These are phyloP conservation scores for Leishmania gerbilli DNA, from an alignment of 208 protist genomes.

Conservation along the genomic window DNA sequence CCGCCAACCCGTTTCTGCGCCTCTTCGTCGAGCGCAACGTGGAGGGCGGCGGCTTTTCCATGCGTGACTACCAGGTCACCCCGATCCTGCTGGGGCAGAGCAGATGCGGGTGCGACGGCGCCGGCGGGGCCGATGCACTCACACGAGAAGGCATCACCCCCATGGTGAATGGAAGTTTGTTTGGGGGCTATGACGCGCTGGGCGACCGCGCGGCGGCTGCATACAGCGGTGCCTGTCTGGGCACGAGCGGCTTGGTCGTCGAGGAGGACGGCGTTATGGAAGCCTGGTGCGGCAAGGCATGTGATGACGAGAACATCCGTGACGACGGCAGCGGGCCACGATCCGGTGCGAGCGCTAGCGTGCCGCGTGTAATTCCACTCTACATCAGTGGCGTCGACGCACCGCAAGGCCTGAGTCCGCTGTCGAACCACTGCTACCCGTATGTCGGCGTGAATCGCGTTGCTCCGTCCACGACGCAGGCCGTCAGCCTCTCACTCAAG, in stretches of 20 bases:
- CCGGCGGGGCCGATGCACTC: neutral
- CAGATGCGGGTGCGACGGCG: neutral
- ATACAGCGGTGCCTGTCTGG: conserved; percentile 16
- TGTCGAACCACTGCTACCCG: conserved; percentile 37
- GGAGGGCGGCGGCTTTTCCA: conserved; percentile 24
- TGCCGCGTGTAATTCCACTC: conserved; percentile 21
- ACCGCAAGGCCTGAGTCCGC: conserved; percentile 2
- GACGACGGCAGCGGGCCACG: neutral
- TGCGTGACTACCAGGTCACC: conserved; percentile 36
- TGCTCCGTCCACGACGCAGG: conserved; percentile 9
- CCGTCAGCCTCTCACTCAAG: conserved; percentile 17
- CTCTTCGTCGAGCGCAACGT: conserved; percentile 49
- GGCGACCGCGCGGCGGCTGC: neutral
- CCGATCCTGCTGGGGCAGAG: neutral
- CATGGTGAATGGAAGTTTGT: neutral
- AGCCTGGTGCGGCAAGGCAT: conserved; percentile 11
- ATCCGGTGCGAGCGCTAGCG: neutral
- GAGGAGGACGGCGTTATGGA: conserved; percentile 29
- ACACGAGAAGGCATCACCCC: neutral
- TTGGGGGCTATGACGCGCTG: neutral
- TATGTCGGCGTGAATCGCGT: conserved; percentile 26
- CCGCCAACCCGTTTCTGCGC: conserved; percentile 43
- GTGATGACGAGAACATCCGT: neutral
- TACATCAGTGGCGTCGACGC: conserved; percentile 22
- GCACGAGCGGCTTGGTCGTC: conserved; percentile 31